A percentile compares a stretch with the other conserved stretches of the same genome.
phyloP scores from a whole-genome alignment of 306 rosid genomes.

The Cucumis melo region DNA sequence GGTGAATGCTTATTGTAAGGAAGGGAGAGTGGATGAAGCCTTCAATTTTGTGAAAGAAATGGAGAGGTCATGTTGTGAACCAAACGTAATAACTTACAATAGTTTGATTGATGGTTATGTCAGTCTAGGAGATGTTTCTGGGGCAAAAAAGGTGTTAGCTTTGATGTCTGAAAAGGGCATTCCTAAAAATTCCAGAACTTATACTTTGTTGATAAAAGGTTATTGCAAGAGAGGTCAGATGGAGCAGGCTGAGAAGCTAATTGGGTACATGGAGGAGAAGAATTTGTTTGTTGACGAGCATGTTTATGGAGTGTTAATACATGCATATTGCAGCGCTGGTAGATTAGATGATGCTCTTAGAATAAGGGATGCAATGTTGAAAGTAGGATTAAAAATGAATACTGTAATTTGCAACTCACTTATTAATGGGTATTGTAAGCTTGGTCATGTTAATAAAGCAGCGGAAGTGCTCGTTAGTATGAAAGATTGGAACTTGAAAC shows the following conservation, averaged over 20 bases:
- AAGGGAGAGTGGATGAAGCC: constrained; percentile 36
- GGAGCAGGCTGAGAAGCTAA: constrained; percentile 56
- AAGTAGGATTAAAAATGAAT: constrained; percentile 46
- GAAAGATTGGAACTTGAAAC: constrained; percentile 36
- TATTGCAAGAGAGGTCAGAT: constrained; percentile 36
- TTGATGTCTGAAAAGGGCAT: constrained; percentile 46
- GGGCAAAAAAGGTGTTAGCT: constrained; percentile 32
- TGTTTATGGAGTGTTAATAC: constrained; percentile 49
- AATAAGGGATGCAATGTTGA: constrained; percentile 49
- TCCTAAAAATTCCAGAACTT: constrained; percentile 38
- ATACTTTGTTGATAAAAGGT: constrained; percentile 51
- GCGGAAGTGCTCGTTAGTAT: constrained; percentile 33
- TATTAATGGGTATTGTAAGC: constrained; percentile 63
- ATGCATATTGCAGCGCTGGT: constrained; percentile 55
- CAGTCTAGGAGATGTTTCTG: constrained; percentile 34
- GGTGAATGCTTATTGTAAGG: constrained; percentile 49
- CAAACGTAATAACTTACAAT: constrained; percentile 55
- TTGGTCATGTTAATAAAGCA: constrained; percentile 29
- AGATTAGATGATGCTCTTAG: constrained; percentile 61
- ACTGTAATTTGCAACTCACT: constrained; percentile 54
- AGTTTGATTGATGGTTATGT: constrained; percentile 56
- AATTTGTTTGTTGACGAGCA: constrained; percentile 37
- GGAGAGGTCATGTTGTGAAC: constrained; percentile 47
- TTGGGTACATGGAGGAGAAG: constrained; percentile 30
- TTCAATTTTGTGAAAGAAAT: constrained; percentile 30